Conservation (phyloP, 495 filamentous ascomycete genomes). For the Lasiosphaeriaceae sp. region DNA sequence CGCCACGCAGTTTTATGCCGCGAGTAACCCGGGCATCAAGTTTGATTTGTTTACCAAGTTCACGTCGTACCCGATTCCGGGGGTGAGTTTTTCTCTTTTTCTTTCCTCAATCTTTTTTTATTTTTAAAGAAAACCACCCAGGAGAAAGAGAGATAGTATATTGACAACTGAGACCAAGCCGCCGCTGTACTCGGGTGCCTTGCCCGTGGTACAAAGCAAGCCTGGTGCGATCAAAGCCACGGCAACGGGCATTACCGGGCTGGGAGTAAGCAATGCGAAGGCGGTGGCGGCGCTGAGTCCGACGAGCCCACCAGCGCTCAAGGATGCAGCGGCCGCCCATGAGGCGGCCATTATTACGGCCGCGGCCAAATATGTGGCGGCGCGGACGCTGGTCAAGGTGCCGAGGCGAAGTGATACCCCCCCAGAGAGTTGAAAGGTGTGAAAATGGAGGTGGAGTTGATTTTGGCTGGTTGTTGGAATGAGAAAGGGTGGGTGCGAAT, state of each 20-base stretch:
- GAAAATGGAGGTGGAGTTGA: too few species aligned
- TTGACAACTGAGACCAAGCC: slow-evolving; percentile 12
- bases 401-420: neutral
- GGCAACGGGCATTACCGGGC: neutral
- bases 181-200: slow-evolving; percentile 23
- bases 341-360: neutral
- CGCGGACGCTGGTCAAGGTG: neutral
- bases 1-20: slow-evolving; percentile 59
- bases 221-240: slow-evolving; percentile 2
- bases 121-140: neutral
- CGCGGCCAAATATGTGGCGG: slow-evolving; percentile 11
- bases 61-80: slow-evolving; percentile 46
- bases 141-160: neutral
- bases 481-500: too few species aligned
- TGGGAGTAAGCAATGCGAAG: neutral
- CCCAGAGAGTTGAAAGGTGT: neutral
- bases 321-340: neutral
- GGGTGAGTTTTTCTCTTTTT: slow-evolving; percentile 12
- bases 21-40: slow-evolving; percentile 58
- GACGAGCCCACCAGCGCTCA: neutral
- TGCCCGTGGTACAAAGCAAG: slow-evolving; percentile 22
- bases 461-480: too few species aligned
- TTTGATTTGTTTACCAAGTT: slow-evolving; percentile 59
- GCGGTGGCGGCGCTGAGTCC: neutral
- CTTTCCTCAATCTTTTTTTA: neutral